Evolutionary conservation across 306 rosid genomes (phyloP).

Genomic region (Castanopsis chinensis): DNA sequence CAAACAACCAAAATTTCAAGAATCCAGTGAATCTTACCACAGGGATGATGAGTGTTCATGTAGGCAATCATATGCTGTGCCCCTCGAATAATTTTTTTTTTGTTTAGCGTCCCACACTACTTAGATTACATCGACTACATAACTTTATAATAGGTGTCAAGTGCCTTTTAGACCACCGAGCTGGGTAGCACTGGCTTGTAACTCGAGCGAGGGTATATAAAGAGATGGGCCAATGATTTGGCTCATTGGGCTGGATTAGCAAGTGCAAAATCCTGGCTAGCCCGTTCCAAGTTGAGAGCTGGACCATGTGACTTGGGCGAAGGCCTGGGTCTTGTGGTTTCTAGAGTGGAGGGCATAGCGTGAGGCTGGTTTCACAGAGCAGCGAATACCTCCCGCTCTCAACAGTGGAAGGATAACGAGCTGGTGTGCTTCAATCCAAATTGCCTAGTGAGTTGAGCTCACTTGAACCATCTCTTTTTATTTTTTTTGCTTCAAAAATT

Average conservation of each 20-base stretch:
- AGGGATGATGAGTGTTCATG: not conserved
- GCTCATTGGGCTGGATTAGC: not conserved
- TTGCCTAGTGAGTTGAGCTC: too few relatives aligned
- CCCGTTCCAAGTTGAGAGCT: not conserved
- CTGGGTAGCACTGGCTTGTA: not conserved
- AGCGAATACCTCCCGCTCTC: not conserved
- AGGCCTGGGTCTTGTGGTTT: not conserved
- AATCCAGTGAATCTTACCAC: not conserved
- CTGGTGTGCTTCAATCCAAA: not conserved
- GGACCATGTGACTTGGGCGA: not conserved
- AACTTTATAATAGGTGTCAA: too few relatives aligned
- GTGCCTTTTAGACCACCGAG: not conserved
- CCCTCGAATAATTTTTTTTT: too few relatives aligned
- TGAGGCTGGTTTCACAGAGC: conserved; percentile 9
- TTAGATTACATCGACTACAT: too few relatives aligned
- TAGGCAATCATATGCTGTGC: not conserved
- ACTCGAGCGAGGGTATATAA: not conserved
- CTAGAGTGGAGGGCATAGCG: not conserved
- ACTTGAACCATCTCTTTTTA: too few relatives aligned
- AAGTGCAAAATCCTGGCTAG: not conserved
- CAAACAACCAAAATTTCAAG: too few relatives aligned
- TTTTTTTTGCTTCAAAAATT: too few relatives aligned
- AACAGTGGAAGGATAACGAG: not conserved
- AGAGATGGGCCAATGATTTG: not conserved
- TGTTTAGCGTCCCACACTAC: not conserved